Conservation (phyloP, 192 early-diverging fungal genomes). For the Chytriomyces confervae region DNA sequence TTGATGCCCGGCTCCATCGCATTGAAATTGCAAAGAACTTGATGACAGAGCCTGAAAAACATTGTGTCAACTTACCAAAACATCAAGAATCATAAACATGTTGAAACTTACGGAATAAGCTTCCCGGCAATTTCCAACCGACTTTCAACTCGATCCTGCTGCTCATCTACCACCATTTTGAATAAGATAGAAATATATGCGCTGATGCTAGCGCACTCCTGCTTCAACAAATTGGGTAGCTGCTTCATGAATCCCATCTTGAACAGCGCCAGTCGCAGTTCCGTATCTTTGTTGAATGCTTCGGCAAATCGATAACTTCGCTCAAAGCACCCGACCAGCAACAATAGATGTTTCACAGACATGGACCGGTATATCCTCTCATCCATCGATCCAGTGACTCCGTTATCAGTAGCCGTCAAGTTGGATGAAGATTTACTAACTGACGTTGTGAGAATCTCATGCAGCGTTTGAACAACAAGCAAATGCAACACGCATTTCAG, state of each 20-base stretch:
- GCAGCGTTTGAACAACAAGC: conserved; percentile 85
- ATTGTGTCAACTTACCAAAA: not conserved
- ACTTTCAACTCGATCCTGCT: conserved; percentile 46
- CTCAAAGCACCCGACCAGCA: conserved; percentile 80
- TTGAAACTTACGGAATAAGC: conserved; percentile 46
- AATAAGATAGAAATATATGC: conserved; percentile 61
- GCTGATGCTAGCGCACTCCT: conserved; percentile 73
- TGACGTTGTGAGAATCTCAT: conserved; percentile 68
- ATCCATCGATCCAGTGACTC: conserved; percentile 64
- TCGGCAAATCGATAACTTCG: conserved; percentile 80
- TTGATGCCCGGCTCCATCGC: conserved; percentile 59
- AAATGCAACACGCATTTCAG: conserved; percentile 90
- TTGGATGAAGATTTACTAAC: not conserved
- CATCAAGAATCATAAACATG: not conserved
- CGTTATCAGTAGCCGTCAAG: conserved; percentile 22
- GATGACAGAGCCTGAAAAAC: conserved; percentile 44
- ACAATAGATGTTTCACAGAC: conserved; percentile 67
- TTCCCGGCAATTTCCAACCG: conserved; percentile 59
- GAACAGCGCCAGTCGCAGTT: conserved; percentile 72
- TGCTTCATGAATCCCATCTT: conserved; percentile 83
- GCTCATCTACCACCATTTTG: conserved; percentile 61
- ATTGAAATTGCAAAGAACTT: conserved; percentile 58
- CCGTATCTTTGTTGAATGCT: conserved; percentile 73
- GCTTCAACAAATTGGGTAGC: conserved; percentile 81
- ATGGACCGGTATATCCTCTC: conserved; percentile 61